Conservation (phyloP, 148 eudicot genomes). For the Amaranthus palmeri region DNA sequence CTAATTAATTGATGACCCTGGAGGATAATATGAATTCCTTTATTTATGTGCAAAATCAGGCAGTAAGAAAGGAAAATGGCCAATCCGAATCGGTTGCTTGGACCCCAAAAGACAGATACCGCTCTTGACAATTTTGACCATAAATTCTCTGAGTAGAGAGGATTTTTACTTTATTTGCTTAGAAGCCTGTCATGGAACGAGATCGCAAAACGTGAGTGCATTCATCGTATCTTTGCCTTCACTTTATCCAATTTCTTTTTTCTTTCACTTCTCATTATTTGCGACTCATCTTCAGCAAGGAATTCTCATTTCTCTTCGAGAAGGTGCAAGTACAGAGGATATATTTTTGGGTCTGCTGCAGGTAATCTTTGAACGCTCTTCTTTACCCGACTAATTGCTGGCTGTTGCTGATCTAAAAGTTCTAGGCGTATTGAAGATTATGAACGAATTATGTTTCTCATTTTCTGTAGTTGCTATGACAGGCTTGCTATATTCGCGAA, state of each 20-base stretch:
- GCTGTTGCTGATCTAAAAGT: too few relatives aligned
- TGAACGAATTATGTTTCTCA: neutral
- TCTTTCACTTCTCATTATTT: neutral
- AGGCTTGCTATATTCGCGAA: conserved; percentile 76
- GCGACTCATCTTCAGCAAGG: conserved; percentile 32
- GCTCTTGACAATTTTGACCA: conserved; percentile 38
- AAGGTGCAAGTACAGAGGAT: conserved; percentile 62
- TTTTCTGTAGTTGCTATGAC: conserved; percentile 2
- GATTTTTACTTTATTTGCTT: conserved; percentile 73
- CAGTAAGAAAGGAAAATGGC: conserved; percentile 48
- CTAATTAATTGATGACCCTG: neutral
- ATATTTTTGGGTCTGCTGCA: conserved; percentile 68
- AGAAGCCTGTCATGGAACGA: conserved; percentile 39
- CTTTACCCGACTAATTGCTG: neutral
- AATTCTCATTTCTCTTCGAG: conserved; percentile 69
- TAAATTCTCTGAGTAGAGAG: conserved; percentile 52
- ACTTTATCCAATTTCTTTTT: neutral
- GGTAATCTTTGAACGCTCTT: conserved; percentile 30
- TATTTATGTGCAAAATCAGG: conserved; percentile 13
- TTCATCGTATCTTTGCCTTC: neutral
- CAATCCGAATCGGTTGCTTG: conserved; percentile 63
- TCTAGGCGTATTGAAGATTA: neutral
- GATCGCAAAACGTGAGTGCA: conserved; percentile 35
- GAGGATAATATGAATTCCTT: neutral
- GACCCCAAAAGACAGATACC: conserved; percentile 45